Evolutionary conservation across 2,329 filamentous ascomycete genomes (phyloP).

Genomic region (Tolypocladium guangdongense): DNA sequence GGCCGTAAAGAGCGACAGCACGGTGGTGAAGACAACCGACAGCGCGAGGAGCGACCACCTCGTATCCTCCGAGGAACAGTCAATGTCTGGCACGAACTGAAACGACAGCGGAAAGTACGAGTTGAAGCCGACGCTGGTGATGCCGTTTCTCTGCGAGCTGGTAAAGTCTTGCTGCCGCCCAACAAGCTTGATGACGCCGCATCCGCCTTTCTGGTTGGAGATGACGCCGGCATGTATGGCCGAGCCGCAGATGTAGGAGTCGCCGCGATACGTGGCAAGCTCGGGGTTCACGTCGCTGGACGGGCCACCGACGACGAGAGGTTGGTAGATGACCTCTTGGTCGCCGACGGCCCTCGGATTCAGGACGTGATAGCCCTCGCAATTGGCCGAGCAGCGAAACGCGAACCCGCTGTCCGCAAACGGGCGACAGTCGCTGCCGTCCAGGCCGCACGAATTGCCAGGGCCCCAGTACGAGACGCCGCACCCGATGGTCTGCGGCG

Average conservation of each 20-base stretch:
- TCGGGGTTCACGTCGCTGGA: slow-evolving; percentile 26
- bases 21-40: slow-evolving; percentile 65
- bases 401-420: slow-evolving; percentile 60
- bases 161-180: slow-evolving; percentile 56
- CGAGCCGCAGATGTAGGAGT: slow-evolving; percentile 78
- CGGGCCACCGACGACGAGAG: slow-evolving; percentile 60
- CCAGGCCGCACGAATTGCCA: slow-evolving; percentile 62
- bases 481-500: slow-evolving; percentile 55
- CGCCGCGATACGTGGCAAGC: slow-evolving; percentile 64
- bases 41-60: slow-evolving; percentile 78
- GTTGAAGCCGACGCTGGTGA: slow-evolving; percentile 67
- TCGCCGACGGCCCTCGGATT: slow-evolving; percentile 68
- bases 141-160: slow-evolving; percentile 57
- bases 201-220: slow-evolving; percentile 61
- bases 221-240: slow-evolving; percentile 78
- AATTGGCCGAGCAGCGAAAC: slow-evolving; percentile 67
- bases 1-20: slow-evolving; percentile 72
- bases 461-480: slow-evolving; percentile 58
- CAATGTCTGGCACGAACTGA: slow-evolving; percentile 56
- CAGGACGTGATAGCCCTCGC: slow-evolving; percentile 51
- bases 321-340: slow-evolving; percentile 51
- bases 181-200: slow-evolving; percentile 66
- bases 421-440: slow-evolving; percentile 64
- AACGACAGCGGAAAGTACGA: slow-evolving; percentile 86
- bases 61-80: slow-evolving; percentile 62